Evolutionary conservation across 495 filamentous ascomycete species (phyloP), one percentile per base, ranked within the genome.

Genomic region (Neurospora sp.): DNA sequence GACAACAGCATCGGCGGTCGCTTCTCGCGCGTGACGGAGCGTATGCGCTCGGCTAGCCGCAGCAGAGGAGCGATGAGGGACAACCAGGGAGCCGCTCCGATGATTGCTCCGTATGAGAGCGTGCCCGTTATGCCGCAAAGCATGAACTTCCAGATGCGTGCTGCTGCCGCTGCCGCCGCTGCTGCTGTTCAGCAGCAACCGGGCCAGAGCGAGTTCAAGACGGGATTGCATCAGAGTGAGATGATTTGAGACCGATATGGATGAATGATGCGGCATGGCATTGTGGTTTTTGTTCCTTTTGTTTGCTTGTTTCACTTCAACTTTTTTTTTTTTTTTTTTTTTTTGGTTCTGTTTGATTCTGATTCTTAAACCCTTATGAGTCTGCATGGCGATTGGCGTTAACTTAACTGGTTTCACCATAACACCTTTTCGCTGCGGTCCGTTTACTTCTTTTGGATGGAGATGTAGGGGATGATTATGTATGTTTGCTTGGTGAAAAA

Each of bases 1-100:
- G 91, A 93, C 75, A 91, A 89, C 75, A 76, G 74, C 74, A 80
- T 83, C 73, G 79, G 77, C 4, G 81, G 85, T 20, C 89, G 90
- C 41, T 83, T 93, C 78, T 86, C 87, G 72, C 89, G 90, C 16
- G 84, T 91, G 8, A 90, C 91, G 0, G 88, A 89, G 70, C 86
- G 91, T 17, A 89, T 93, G 83, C 86, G 90, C 20, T 90, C 89
- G n/a, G 89, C 84, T 20, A 90, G 87, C 78, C 87, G 91, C 38
- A 78, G 76, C 79, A 70, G 78, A 61, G 77, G 40, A 38, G 40
- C 45, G 12, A 61, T 61, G 53, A 70, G 70, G n/a, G 71, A 81
- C 10, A 70, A 35, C 44, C 72, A 82, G 27, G 80, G 80, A 76
- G 80, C 82, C 78, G 81, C 83, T 17, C 83, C 83, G 1, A 82